Base-by-base conservation (phyloP, 345 rosid species). In the Atalantia buxifolia region DNA sequence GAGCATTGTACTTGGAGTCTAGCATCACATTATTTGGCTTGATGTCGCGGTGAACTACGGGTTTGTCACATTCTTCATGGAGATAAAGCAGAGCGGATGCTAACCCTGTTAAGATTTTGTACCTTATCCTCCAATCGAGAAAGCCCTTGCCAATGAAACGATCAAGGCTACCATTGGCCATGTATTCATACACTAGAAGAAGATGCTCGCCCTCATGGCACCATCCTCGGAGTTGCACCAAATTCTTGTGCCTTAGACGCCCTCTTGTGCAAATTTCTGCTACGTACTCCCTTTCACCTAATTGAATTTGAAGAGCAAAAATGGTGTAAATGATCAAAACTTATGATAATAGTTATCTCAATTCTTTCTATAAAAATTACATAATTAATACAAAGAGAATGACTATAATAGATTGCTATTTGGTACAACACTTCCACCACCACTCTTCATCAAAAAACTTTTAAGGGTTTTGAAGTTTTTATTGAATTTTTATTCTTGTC, bases 151-250 rank as follows among this genome's bases (percentile, higher is more conserved):
- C 84, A 0, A 84, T 83, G 77, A 66, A 85, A 56, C 73, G 83
- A 70, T 86, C 89, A 14, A 86, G 89, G 85, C 88, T 83, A 7
- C 88, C 85, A 3, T 86, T 88, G 48, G 78, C 55, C 88, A 86
- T 86, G 77, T 81, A 85, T 67, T 83, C 84, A n/a, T 86, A 88
- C 62, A 88, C 84, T 31, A 86, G 30, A 21, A 88, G 83, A 31
- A 84, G 87, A 30, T 83, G 80, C 53, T 80, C 69, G 0, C 81
- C 77, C 69, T 86, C 86, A 57, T 83, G 86, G 63, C 88, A 86
- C 88, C 91, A 86, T 2, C 88, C 89, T 50, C 60, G 84, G 50
- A 88, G 87, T 42, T 84, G 88, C 55, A 85, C 86, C 31, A 84
- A 80, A 75, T 88, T 88, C 77, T 85, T 80, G 80, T 87, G 89